Percentiles rank a stretch among this genome's conserved stretches.
phyloP scores from a whole-genome alignment of 2,329 filamentous ascomycete species.

The Alternaria sp. region DNA sequence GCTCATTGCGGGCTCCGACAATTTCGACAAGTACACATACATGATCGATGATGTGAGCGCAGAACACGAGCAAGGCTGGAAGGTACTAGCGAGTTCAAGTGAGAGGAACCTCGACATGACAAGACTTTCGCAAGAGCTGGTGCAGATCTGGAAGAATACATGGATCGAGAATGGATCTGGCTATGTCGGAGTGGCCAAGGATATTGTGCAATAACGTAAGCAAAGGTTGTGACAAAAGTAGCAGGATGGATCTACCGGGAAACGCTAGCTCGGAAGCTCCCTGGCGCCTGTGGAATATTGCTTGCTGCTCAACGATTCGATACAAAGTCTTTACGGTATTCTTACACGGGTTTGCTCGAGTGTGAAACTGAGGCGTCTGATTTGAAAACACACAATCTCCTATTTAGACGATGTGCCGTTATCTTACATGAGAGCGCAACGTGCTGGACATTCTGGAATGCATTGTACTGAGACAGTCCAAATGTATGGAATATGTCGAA shows the following conservation, averaged over 20 bases:
- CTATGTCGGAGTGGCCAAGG: neutral
- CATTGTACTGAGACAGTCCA: neutral
- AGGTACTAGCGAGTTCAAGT: neutral
- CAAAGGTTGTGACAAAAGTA: neutral
- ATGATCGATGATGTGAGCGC: neutral
- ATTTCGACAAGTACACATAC: conserved; percentile 15
- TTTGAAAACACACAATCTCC: neutral
- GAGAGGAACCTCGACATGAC: neutral
- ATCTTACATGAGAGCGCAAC: neutral
- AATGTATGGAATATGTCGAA: neutral
- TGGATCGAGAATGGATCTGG: neutral
- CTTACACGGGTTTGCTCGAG: neutral
- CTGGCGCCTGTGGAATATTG: neutral
- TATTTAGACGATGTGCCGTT: neutral
- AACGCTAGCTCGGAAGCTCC: neutral
- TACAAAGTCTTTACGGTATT: neutral
- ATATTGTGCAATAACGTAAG: neutral
- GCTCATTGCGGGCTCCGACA: conserved; percentile 2
- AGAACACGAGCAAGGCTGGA: neutral
- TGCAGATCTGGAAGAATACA: neutral
- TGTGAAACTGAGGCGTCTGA: neutral
- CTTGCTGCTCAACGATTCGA: neutral
- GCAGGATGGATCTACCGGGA: neutral
- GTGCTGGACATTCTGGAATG: neutral
- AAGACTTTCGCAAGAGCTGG: neutral